Evolutionary conservation across 2,329 filamentous ascomycete genomes (phyloP), one percentile per base, ranked within the genome.

Genomic region (Ophiosphaerella herpotricha): DNA sequence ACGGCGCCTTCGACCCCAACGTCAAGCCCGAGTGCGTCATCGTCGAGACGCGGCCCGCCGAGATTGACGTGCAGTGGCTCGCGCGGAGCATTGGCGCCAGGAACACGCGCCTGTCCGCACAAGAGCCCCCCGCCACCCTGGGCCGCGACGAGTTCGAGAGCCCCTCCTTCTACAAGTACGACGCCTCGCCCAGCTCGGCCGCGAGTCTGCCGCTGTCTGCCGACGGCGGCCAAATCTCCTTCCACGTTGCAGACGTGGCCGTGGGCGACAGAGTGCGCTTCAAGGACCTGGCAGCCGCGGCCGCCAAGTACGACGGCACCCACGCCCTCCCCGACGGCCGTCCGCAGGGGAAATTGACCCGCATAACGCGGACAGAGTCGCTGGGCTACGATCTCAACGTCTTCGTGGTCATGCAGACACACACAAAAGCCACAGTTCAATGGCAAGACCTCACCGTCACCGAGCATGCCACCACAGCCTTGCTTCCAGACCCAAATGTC

Each of bases 381-480:
- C 70, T 80, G 35, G 82, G 82, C 1, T 84, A 81, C 61, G 83
- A 86, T 56, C 66, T 85, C 55, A 85, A 86, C 52, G 75, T 83
- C 2, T 84, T 80, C 56, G 74, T 78, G 11, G 73, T 85, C 43
- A 71, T 78, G 43, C 73, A 74, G 29, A 80, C 78, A 9, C 72
- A 71, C 16, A 81, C 81, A 2, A 68, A 72, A n/a, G 78, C 79
- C 11, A 78, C 72, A 1, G 79, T 86, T 4, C 78, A 80, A 52
- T 86, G 84, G 84, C 83, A 85, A 58, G 81, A 86, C 60, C 73
- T 80, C 13, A 76, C 75, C 7, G 70, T 79, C 26, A 81, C 80
- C 0, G 72, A 74, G 24, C 75, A 82, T 35, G 44, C 65, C 11
- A 77, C 78, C 36, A 75, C 73, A 7, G 63, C 73, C 6, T 59